Evolutionary conservation across 164 flowering plant species (phyloP), one percentile per base, ranked within the genome.

Genomic region (Saururus chinensis): DNA sequence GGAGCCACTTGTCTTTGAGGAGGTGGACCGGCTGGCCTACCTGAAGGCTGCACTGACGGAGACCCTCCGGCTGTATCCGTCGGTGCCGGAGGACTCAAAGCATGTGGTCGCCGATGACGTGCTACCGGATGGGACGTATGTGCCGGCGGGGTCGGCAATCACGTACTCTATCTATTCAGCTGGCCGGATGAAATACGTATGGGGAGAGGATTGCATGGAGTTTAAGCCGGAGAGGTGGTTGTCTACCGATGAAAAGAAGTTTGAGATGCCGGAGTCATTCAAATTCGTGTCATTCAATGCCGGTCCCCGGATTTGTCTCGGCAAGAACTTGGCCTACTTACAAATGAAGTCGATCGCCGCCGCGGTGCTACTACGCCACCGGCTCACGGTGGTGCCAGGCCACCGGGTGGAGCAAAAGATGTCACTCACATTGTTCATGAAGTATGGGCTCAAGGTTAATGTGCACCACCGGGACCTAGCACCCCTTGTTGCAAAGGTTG

Each of bases 301-400:
- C 0, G 97, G 97, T 13, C 92, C 97, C 30, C 83, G 97, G 65
- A 88, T 81, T 40, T 88, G 95, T 60, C 68, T 90, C 20, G 97
- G 97, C 53, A 90, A 90, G 73, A 95, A 88, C 60, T 66, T 88
- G 78, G 95, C 97, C 60, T 90, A 90, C 75, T 66, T 90, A 70
- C 97, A 90, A 57, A 90, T 90, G 97, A 90, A 88, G 69, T 84
- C 97, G 0, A 84, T 88, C 53, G 95, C 86, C 0, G 68, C 95
- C 10, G 95, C 97, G 0, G 80, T 90, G 22, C 82, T 90, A 59
- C 68, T 88, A 20, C 79, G 85, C 14, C 82, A 88, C 79, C 81
- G 89, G 72, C 68, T 86, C 20, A 51, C 75, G 1, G 71, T 60
- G 68, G 92, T 69, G 49, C 86, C 89, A n/a, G 89, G 93, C 41